A percentile compares a stretch with the other conserved stretches of the same genome.
These are phyloP conservation scores for Botryotinia narcissicola DNA, from an alignment of 2,329 filamentous ascomycete genomes.

Conservation along the genomic window DNA sequence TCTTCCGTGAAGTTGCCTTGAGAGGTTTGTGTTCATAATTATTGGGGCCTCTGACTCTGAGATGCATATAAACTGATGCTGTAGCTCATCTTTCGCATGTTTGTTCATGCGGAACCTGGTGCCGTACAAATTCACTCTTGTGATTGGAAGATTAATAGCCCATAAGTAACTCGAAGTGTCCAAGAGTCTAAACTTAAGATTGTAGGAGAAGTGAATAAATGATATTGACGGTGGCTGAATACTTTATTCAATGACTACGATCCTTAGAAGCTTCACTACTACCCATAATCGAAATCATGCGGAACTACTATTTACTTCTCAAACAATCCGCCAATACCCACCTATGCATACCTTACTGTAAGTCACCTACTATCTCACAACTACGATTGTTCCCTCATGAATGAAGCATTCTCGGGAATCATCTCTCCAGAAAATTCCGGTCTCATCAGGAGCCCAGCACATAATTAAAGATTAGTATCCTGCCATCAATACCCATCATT, in stretches of 20 bases:
- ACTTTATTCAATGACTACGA: background rate
- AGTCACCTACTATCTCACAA: no score
- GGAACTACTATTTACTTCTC: background rate
- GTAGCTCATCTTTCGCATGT: background rate
- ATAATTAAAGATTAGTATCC: background rate
- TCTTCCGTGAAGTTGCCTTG: background rate
- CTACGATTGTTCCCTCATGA: no score
- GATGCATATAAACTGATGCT: background rate
- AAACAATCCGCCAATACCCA: background rate
- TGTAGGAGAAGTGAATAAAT: background rate
- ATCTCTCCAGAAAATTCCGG: background rate
- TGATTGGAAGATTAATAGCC: background rate
- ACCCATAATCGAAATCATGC: background rate
- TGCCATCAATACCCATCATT: background rate
- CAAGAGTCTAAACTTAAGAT: background rate
- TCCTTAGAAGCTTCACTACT: no score
- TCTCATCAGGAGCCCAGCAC: background rate
- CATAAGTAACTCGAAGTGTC: background rate
- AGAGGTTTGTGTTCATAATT: background rate
- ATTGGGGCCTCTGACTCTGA: background rate
- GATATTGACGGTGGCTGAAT: background rate
- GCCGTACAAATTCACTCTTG: background rate
- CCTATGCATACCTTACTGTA: background rate
- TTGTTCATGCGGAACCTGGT: fast-evolving
- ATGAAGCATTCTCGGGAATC: background rate